Evolutionary conservation across 2,329 filamentous ascomycete species (phyloP).

Genomic region (Echinosphaeria canescens): DNA sequence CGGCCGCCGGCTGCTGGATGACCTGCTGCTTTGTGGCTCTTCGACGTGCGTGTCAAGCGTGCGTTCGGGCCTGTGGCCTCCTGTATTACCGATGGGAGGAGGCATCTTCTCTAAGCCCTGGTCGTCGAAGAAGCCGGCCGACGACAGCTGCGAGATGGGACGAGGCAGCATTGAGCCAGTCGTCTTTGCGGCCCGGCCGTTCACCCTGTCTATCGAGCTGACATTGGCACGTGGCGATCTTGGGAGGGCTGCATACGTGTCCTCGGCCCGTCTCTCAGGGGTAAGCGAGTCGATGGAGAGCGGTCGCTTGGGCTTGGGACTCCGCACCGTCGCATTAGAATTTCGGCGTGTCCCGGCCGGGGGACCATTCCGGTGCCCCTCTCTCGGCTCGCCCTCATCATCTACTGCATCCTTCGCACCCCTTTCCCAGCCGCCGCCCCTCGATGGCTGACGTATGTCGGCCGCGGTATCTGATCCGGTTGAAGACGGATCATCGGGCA

Average conservation of each 20-base stretch:
- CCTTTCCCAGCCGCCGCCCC: no score
- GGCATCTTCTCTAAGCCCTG: conserved; percentile 13
- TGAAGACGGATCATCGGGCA: no score
- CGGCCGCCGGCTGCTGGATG: no score
- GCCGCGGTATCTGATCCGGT: no score
- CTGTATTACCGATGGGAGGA: conserved; percentile 12
- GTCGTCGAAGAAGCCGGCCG: conserved; percentile 11
- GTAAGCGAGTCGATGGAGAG: conserved; percentile 12
- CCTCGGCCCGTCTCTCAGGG: conserved; percentile 8
- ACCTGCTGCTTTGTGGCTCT: no score
- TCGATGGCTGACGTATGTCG: no score
- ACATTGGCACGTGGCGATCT: conserved; percentile 10
- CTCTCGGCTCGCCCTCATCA: conserved; percentile 3
- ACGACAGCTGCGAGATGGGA: conserved; percentile 13
- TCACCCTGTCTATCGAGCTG: no score
- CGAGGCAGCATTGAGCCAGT: conserved; percentile 8
- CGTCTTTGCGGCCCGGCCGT: conserved; percentile 7
- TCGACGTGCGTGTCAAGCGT: no score
- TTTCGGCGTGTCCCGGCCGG: conserved; percentile 9
- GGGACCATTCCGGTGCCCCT: conserved; percentile 2
- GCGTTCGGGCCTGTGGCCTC: conserved; percentile 33
- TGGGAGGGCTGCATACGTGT: conserved; percentile 9
- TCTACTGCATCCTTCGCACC: conserved; percentile 3
- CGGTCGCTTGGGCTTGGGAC: conserved; percentile 10
- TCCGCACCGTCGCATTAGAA: conserved; percentile 12